Percentiles rank a stretch among this genome's conserved stretches.
Conservation (phyloP, 257 asterid genomes). For the Solanum etuberosum region DNA sequence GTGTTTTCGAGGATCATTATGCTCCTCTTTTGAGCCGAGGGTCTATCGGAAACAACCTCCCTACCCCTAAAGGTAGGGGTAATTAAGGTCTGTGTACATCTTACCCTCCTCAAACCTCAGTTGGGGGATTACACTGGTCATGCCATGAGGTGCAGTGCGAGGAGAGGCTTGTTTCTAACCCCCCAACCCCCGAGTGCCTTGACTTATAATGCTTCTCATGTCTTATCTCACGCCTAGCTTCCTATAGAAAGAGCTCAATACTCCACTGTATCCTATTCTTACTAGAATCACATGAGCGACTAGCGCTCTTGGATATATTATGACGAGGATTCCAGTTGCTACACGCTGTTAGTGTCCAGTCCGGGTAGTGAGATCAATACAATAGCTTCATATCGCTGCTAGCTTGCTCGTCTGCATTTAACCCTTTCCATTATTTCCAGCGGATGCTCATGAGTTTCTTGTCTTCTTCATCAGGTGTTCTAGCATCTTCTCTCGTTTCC, state of each 20-base stretch:
- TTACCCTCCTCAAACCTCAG: rapidly evolving
- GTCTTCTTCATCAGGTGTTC: constrained; percentile 32
- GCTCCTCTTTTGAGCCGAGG: background rate
- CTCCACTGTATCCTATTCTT: background rate
- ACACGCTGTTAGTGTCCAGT: background rate
- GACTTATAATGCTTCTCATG: background rate
- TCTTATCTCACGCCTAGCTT: background rate
- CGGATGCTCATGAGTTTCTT: background rate
- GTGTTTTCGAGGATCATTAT: background rate
- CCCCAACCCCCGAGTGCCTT: background rate
- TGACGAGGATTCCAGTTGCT: background rate
- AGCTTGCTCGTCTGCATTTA: background rate
- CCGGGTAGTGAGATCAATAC: background rate
- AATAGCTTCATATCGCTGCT: background rate
- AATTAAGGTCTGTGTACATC: background rate
- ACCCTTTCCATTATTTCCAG: background rate
- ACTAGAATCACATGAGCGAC: background rate
- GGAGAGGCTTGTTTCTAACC: background rate
- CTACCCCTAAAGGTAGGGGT: background rate
- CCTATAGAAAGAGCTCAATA: background rate
- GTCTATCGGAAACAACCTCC: background rate
- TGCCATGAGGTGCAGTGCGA: background rate
- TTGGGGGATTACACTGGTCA: background rate
- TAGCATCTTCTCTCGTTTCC: constrained; percentile 44
- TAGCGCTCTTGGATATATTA: background rate